A percentile compares a stretch with the other conserved stretches of the same genome.
Conservation (phyloP, 768 basidiomycete species). For the Phanerodontia chrysosporium region DNA sequence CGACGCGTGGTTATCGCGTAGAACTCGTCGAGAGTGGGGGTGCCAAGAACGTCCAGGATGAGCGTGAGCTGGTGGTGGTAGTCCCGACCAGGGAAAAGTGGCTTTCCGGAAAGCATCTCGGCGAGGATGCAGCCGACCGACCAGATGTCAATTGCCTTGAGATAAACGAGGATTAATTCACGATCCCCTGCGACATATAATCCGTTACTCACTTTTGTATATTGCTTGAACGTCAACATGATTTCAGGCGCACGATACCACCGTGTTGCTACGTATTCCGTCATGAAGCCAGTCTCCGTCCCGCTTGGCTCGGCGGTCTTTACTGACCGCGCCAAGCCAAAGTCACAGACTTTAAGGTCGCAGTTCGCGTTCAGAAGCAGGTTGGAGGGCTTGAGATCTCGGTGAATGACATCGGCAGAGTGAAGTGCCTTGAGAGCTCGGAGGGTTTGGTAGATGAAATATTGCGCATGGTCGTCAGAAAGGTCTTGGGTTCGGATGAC, state of each 20-base stretch:
- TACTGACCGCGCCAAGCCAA: constrained; percentile 89
- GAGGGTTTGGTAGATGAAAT: constrained; percentile 91
- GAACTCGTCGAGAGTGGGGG: constrained; percentile 95
- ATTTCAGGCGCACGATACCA: constrained; percentile 99
- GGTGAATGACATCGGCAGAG: constrained; percentile 93
- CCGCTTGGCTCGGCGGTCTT: constrained; percentile 82
- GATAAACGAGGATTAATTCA: neutral
- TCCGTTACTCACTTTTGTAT: constrained; percentile 73
- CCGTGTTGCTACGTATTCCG: constrained; percentile 95
- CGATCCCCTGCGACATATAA: too few relatives aligned
- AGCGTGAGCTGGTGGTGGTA: constrained; percentile 95
- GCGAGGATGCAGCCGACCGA: constrained; percentile 86
- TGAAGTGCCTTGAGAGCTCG: constrained; percentile 95
- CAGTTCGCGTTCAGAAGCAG: constrained; percentile 97
- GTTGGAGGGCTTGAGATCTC: constrained; percentile 96
- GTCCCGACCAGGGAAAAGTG: constrained; percentile 93
- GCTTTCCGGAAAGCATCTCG: constrained; percentile 96
- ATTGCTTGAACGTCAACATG: constrained; percentile 99
- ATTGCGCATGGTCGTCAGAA: constrained; percentile 92
- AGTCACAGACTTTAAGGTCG: constrained; percentile 93
- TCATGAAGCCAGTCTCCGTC: constrained; percentile 73
- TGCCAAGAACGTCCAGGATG: constrained; percentile 95
- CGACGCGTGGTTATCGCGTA: constrained; percentile 91
- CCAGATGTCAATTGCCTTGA: constrained; percentile 82
- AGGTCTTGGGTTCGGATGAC: constrained; percentile 94